phyloP scores from a whole-genome alignment of 768 basidiomycete species.

The Suillus brevipes region DNA sequence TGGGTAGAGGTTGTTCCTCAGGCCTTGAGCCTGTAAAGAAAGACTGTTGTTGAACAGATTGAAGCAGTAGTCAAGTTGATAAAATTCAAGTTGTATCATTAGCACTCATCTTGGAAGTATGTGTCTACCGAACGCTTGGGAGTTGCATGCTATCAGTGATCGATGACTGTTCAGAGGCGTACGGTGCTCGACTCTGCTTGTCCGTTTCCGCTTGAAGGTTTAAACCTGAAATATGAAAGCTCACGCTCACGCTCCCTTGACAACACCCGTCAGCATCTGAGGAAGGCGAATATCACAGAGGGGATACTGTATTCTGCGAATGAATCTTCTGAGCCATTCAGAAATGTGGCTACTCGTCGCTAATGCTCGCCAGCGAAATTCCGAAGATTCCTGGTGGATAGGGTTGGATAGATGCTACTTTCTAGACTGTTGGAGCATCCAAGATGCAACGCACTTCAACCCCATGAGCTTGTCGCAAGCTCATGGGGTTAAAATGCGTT shows the following conservation, averaged over 20 bases:
- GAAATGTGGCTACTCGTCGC: not conserved
- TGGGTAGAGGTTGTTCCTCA: constrained; percentile 59
- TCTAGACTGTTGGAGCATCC: not conserved
- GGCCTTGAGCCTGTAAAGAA: constrained; percentile 22
- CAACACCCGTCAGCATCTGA: not conserved
- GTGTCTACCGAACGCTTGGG: not conserved
- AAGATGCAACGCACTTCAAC: no score
- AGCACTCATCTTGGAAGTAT: not conserved
- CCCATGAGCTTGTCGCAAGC: no score
- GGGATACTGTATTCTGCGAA: not conserved
- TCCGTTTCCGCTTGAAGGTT: not conserved
- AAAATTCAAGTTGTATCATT: not conserved
- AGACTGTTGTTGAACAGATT: not conserved
- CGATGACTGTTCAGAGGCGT: not conserved
- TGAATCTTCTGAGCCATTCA: not conserved
- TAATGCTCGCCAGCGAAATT: not conserved
- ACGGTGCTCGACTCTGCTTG: not conserved
- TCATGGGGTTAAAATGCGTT: no score
- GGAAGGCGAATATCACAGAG: not conserved
- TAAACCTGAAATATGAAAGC: not conserved
- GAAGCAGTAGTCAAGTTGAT: not conserved
- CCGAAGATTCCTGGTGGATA: not conserved
- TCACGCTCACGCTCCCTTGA: not conserved
- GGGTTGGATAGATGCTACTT: not conserved
- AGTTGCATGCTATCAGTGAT: not conserved